phyloP scores from a whole-genome alignment of 108 stramenopile genomes.

The Cyclotella kingstonii region DNA sequence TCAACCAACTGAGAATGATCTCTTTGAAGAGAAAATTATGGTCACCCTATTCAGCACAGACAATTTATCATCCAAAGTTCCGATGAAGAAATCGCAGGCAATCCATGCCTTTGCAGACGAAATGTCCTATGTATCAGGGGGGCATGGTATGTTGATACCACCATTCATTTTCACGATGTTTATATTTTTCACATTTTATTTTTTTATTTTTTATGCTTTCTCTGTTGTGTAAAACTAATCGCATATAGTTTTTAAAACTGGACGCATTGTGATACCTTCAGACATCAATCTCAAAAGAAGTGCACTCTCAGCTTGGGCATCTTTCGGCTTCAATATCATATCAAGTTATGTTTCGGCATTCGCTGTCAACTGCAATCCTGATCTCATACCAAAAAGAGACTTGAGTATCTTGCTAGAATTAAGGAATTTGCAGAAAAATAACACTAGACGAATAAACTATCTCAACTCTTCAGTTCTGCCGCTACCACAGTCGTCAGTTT shows the following conservation, averaged over 20 bases:
- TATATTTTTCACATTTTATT: too few species aligned
- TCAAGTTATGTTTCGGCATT: slow-evolving; percentile 34
- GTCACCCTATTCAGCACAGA: slow-evolving; percentile 5
- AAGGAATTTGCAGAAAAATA: neutral
- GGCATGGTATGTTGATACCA: too few species aligned
- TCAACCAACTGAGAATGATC: slow-evolving; percentile 74
- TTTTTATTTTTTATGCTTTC: too few species aligned
- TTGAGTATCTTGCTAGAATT: neutral
- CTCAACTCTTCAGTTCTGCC: slow-evolving; percentile 8
- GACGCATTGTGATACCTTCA: neutral
- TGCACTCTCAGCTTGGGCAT: slow-evolving; percentile 25
- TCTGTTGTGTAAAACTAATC: neutral
- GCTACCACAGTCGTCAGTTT: slow-evolving; percentile 50
- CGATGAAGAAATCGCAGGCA: neutral
- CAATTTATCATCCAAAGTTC: neutral
- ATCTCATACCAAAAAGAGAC: neutral
- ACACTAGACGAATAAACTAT: neutral
- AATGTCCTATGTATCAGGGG: neutral
- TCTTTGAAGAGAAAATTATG: slow-evolving; percentile 9
- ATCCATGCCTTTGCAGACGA: neutral
- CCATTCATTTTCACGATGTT: too few species aligned
- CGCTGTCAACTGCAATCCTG: slow-evolving; percentile 4
- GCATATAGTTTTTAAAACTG: neutral
- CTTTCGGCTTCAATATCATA: slow-evolving; percentile 30
- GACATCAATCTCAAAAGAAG: slow-evolving; percentile 14